These are phyloP conservation scores for Sporothrix euskadiensis DNA, from an alignment of 2,329 filamentous ascomycete species.

Conservation along the genomic window DNA sequence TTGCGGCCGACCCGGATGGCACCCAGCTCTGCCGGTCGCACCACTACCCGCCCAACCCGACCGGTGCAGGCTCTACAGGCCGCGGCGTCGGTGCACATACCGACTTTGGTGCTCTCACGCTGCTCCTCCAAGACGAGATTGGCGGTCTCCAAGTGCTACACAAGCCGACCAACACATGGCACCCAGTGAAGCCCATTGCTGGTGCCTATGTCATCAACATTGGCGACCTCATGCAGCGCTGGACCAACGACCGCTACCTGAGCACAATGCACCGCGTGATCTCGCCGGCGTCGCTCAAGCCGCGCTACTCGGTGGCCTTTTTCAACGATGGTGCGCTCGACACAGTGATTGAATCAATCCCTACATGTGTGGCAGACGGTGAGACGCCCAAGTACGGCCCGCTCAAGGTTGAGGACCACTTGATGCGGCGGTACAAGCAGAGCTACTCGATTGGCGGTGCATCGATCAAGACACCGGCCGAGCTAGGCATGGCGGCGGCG, in stretches of 20 bases:
- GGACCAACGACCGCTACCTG: slow-evolving; percentile 57
- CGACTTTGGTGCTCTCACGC: slow-evolving; percentile 56
- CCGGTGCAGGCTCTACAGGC: slow-evolving; percentile 30
- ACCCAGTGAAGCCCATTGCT: slow-evolving; percentile 45
- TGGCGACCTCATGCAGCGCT: slow-evolving; percentile 50
- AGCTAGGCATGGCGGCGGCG: neutral
- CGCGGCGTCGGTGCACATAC: slow-evolving; percentile 51
- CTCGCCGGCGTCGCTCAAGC: slow-evolving; percentile 47
- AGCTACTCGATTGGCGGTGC: slow-evolving; percentile 34
- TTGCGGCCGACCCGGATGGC: slow-evolving; percentile 25
- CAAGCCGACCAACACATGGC: slow-evolving; percentile 47
- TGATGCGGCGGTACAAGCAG: slow-evolving; percentile 36
- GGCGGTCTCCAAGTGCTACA: slow-evolving; percentile 55
- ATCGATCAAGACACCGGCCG: slow-evolving; percentile 17
- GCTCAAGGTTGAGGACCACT: slow-evolving; percentile 40
- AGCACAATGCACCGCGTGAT: slow-evolving; percentile 58
- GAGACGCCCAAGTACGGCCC: slow-evolving; percentile 39
- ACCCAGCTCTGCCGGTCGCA: slow-evolving; percentile 27
- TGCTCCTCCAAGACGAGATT: slow-evolving; percentile 53
- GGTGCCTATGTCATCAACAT: slow-evolving; percentile 54
- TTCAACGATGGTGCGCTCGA: slow-evolving; percentile 51
- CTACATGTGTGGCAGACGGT: slow-evolving; percentile 40
- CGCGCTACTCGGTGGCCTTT: slow-evolving; percentile 57
- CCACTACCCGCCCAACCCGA: slow-evolving; percentile 42
- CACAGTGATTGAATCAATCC: slow-evolving; percentile 40